Evolutionary conservation across 768 basidiomycete genomes (phyloP).

Genomic region (Agaricus bisporus): DNA sequence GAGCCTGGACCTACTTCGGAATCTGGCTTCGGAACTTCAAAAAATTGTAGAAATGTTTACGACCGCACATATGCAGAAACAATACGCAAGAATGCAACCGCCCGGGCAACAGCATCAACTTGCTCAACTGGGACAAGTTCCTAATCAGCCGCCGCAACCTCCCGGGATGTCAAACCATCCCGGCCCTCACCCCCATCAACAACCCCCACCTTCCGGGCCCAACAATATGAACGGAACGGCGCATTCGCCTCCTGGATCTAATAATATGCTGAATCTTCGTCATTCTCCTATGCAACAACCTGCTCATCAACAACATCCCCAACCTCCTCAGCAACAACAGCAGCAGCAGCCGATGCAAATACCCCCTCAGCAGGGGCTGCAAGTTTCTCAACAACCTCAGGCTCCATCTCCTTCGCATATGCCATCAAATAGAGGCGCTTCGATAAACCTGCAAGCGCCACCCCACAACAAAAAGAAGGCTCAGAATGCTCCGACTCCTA

Average conservation of each 20-base stretch:
- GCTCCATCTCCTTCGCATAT: constrained; percentile 11
- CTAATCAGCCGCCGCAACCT: constrained; percentile 1
- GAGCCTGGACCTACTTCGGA: constrained; percentile 31
- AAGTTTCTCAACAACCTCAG: constrained; percentile 17
- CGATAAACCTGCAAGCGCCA: constrained; percentile 6
- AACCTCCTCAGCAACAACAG: constrained; percentile 17
- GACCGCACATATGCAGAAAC: constrained; percentile 7
- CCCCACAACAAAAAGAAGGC: constrained; percentile 1
- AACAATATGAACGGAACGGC: constrained; percentile 10
- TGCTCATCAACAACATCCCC: constrained; percentile 17
- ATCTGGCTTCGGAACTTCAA: constrained; percentile 38
- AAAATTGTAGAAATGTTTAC: constrained; percentile 30
- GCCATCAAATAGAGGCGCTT: not conserved
- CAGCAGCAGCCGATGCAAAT: constrained; percentile 13
- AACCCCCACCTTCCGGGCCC: constrained; percentile 8
- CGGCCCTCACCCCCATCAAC: constrained; percentile 1
- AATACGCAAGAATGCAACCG: constrained; percentile 10
- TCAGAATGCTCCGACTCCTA: constrained; percentile 6
- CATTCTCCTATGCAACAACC: constrained; percentile 3
- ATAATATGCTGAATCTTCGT: not conserved
- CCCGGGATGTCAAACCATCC: not conserved
- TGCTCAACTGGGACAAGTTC: constrained; percentile 9
- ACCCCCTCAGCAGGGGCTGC: constrained; percentile 13
- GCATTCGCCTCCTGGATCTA: constrained; percentile 10
- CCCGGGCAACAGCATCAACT: constrained; percentile 12